Conservation (phyloP, 2,329 filamentous ascomycete species). For the Fusarium redolens region DNA sequence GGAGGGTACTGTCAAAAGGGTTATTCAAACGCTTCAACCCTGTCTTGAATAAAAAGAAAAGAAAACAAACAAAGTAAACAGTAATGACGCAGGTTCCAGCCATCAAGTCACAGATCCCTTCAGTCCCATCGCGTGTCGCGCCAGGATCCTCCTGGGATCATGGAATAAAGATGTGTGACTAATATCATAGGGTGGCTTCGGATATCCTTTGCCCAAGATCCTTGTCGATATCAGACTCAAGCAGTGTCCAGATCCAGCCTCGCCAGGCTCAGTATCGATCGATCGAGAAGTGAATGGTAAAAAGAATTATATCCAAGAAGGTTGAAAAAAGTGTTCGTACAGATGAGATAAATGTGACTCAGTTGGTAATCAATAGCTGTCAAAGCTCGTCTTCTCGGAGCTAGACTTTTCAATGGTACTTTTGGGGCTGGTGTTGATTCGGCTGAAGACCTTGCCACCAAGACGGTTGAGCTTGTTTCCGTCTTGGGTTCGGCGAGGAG, state of each 20-base stretch:
- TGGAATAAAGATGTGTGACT: constrained; percentile 28
- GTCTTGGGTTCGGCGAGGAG: constrained; percentile 53
- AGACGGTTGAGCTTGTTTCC: constrained; percentile 67
- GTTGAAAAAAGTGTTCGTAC: constrained; percentile 34
- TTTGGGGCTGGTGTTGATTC: constrained; percentile 63
- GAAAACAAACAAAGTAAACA: constrained; percentile 3
- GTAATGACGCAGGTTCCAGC: constrained; percentile 13
- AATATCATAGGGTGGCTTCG: constrained; percentile 5
- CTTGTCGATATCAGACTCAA: constrained; percentile 25
- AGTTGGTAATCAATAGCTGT: constrained; percentile 49
- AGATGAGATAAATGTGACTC: constrained; percentile 29
- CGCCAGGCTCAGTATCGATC: constrained; percentile 26
- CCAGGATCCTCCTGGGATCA: constrained; percentile 38
- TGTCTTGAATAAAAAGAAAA: constrained; percentile 17
- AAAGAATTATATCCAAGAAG: constrained; percentile 42
- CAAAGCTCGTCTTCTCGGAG: constrained; percentile 60
- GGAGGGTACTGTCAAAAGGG: constrained; percentile 34
- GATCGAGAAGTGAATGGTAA: constrained; percentile 34
- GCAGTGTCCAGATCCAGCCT: constrained; percentile 20
- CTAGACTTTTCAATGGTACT: constrained; percentile 65
- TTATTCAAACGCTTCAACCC: constrained; percentile 39
- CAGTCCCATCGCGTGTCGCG: constrained; percentile 33
- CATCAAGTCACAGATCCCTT: constrained; percentile 36
- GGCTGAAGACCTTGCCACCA: constrained; percentile 68
- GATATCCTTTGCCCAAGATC: constrained; percentile 18